Evolutionary conservation across 257 asterid genomes (phyloP), one percentile per base, ranked within the genome.

Genomic region (Gardenia jasminoides): DNA sequence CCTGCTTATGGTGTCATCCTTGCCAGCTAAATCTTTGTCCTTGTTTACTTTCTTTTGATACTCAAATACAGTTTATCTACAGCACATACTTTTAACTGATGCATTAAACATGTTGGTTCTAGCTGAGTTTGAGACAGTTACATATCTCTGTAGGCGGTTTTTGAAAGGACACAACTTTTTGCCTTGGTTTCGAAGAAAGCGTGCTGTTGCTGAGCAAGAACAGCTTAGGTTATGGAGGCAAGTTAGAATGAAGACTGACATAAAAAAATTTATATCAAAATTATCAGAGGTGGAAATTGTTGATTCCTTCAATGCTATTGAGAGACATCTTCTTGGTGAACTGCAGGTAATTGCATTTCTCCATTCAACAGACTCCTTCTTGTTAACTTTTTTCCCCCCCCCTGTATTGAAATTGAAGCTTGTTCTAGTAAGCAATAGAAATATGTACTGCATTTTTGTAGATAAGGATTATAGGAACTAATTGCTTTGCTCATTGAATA

Each of bases 191-290:
- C 89, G 89, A 47, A 88, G 99, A 82, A 95, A 90, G 85, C 96
- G 97, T 72, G 96, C 96, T 83, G 94, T 92, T 88, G 96, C 97
- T 75, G 98, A 93, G 89, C 94, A 93, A 85, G 98, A 95, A 82
- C 98, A 95, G 70, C 87, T 85, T 82, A 92, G 90, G 82, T 67
- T 92, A 78, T 95, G 98, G 98, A 90, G 97, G 81, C 94, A 93
- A 84, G 99, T 97, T 78, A 91, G 98, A 84, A 74, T 91, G 86
- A 93, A 87, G 84, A 85, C 90, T 50, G 85, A 90, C 84, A 89
- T 95, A 87, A 90, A 85, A 68, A 86, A 87, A 81, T 81, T 80
- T 77, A 84, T 93, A 62, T 83, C 90, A 73, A 83, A 62, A 78
- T 87, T 93, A 97, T 91, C 98, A 43, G 99, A 95, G 88, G 73